Conservation (phyloP, 208 protist genomes). For the Leishmania martiniquensis region DNA sequence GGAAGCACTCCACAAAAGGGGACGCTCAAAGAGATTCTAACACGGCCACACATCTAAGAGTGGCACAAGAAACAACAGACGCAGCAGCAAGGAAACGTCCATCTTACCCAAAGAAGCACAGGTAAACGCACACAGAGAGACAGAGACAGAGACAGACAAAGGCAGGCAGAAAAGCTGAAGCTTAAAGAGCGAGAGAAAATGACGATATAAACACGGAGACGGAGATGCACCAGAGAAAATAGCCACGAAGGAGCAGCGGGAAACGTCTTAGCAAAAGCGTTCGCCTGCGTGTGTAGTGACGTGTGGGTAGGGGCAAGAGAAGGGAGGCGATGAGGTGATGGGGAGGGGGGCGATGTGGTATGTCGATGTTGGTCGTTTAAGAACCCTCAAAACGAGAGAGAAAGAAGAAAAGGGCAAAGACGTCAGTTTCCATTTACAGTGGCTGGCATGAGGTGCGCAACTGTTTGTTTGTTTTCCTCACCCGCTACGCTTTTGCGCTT, state of each 20-base stretch:
- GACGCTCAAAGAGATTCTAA: slow-evolving; percentile 11
- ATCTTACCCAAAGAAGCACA: not conserved
- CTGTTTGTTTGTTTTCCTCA: not conserved
- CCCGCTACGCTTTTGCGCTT: not conserved
- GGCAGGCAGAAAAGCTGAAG: not conserved
- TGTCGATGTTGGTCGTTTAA: no score
- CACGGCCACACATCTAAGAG: slow-evolving; percentile 5
- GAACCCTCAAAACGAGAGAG: not conserved
- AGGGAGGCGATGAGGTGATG: not conserved
- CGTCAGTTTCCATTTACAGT: not conserved
- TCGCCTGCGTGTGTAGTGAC: not conserved
- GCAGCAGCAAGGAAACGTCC: not conserved
- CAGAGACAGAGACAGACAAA: not conserved
- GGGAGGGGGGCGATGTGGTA: not conserved
- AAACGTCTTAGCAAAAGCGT: not conserved
- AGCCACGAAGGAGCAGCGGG: not conserved
- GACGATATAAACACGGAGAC: not conserved
- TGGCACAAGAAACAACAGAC: not conserved
- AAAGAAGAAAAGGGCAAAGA: not conserved
- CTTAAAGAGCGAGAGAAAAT: not conserved
- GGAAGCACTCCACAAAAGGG: not conserved
- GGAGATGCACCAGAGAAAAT: not conserved
- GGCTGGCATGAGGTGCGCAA: slow-evolving; percentile 1
- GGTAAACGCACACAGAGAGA: no score
- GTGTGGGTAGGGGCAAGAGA: not conserved